Evolutionary conservation across 352 stramenopile species (phyloP), one percentile per base, ranked within the genome.

Genomic region (Globisporangium ultimum): DNA sequence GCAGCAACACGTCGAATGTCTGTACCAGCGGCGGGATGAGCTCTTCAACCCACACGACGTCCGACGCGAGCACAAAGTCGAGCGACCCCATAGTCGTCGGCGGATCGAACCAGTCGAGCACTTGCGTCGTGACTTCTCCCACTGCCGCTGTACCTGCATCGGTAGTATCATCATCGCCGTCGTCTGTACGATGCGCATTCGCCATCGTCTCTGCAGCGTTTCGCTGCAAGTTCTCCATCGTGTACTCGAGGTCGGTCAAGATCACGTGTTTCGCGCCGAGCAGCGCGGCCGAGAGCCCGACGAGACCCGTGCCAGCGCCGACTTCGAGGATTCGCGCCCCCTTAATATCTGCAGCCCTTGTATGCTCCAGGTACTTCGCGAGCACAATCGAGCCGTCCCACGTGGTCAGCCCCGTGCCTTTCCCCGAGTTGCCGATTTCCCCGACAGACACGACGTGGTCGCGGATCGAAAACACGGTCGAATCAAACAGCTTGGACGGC

Each of bases 381-480:
- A 97, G 68, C 38, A 97, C 78, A 4, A 96, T 78, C 10, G 90
- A 89, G 45, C 91, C 91, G 64, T 97, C 91, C 89, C 90, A 97
- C 11, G 89, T 96, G 20, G 87, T 96, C 41, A 96, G 67, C 4
- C 90, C 91, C 12, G 91, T 97, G 46, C 89, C 90, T 49, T 88
- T 67, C 22, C 84, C 84, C 1, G 86, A 88, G 64, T 96, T 96
- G 46, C 79, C 79, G 47, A 94, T 64, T 54, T 94, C 84, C 14
- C 63, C 71, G 17, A 94, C 71, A 24, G 68, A 58, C 3, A 95
- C 63, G 10, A 67, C 42, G 21, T 70, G 58, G 13, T 76, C 78
- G 21, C 74, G 70, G 56, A 96, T 88, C n/a, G 40, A 48, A 58
- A 96, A 83, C 68, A 32, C 64, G 64, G 20, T 50, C 45, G 10